phyloP scores from a whole-genome alignment of 176 grass and related monocot species.

The Aegilops bicornis region DNA sequence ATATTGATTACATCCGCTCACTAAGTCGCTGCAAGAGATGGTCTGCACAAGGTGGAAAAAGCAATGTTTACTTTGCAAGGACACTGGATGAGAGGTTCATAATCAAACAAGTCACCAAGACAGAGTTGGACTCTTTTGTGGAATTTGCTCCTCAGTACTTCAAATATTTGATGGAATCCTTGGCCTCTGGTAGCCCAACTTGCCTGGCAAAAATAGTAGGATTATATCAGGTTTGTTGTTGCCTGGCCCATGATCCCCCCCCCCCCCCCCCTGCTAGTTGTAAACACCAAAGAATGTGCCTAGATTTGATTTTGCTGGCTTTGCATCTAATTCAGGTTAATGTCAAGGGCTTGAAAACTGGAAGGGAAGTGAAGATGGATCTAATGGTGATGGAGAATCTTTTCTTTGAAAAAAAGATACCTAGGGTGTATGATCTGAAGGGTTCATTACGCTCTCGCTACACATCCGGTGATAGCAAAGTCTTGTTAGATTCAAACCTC shows the following conservation, averaged over 20 bases:
- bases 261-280: not conserved
- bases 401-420: conserved; percentile 87
- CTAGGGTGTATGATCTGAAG: conserved; percentile 95
- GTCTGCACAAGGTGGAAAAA: conserved; percentile 94
- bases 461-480: conserved; percentile 62
- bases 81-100: conserved; percentile 93
- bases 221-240: conserved; percentile 82
- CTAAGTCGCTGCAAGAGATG: conserved; percentile 97
- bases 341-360: conserved; percentile 68
- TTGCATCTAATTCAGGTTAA: conserved; percentile 62
- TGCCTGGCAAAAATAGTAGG: conserved; percentile 90
- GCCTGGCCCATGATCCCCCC: not conserved
- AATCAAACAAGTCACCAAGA: conserved; percentile 92
- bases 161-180: conserved; percentile 68
- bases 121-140: conserved; percentile 93
- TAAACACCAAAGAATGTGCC: not conserved
- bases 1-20: conserved; percentile 82
- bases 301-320: conserved; percentile 20
- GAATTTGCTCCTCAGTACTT: conserved; percentile 88
- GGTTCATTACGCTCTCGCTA: conserved; percentile 93
- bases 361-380: conserved; percentile 79
- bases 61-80: conserved; percentile 98
- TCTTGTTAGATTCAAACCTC: conserved; percentile 90
- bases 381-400: conserved; percentile 99
- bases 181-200: conserved; percentile 75